Conservation (phyloP, 1,284 basidiomycete species). For the Austroboletus rostrupii region DNA sequence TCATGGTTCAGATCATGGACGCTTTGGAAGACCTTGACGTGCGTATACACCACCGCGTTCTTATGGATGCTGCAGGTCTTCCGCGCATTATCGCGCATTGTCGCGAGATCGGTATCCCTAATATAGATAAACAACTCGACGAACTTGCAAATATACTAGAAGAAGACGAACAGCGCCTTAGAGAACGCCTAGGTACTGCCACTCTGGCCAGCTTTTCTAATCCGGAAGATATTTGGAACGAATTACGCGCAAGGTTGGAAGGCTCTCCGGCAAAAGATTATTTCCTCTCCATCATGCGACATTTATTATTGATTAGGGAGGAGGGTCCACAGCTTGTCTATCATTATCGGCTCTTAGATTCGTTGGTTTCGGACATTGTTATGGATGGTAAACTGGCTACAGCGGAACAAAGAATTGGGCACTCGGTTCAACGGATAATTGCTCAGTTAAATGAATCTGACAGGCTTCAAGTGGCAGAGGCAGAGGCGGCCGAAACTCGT, state of each 20-base stretch:
- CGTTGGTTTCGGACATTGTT: conserved; percentile 90
- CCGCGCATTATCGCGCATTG: conserved; percentile 73
- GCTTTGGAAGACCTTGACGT: conserved; percentile 74
- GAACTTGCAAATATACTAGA: conserved; percentile 67
- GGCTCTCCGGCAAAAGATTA: conserved; percentile 82
- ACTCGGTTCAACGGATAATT: conserved; percentile 86
- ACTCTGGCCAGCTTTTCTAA: conserved; percentile 77
- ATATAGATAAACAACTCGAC: conserved; percentile 68
- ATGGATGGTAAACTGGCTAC: conserved; percentile 88
- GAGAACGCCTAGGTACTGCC: conserved; percentile 74
- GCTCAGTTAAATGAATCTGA: conserved; percentile 92
- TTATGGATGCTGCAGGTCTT: conserved; percentile 88
- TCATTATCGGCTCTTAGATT: conserved; percentile 92
- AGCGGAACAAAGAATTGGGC: conserved; percentile 82
- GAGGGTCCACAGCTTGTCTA: conserved; percentile 82
- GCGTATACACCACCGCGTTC: conserved; percentile 79
- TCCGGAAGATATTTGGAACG: conserved; percentile 85
- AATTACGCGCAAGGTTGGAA: conserved; percentile 70
- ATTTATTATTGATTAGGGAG: conserved; percentile 85
- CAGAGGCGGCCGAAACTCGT: conserved; percentile 72
- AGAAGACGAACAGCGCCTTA: conserved; percentile 76
- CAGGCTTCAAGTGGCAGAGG: conserved; percentile 72
- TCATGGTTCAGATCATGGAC: conserved; percentile 65
- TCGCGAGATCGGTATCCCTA: conserved; percentile 59
- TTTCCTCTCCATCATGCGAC: conserved; percentile 90